phyloP scores from a whole-genome alignment of 352 stramenopile genomes.

The Thraustochytrium sp. region DNA sequence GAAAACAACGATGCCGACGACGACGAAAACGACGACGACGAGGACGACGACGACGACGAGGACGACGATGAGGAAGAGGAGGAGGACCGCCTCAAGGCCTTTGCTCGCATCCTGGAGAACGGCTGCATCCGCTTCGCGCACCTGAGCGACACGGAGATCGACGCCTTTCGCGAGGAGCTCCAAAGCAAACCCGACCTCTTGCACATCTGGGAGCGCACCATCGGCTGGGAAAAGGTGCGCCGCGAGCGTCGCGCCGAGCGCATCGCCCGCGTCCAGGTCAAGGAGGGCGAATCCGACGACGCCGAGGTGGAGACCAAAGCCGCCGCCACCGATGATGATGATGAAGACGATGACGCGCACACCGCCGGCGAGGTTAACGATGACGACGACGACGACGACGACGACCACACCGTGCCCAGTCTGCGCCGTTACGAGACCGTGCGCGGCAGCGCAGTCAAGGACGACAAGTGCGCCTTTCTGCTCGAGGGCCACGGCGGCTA shows the following conservation, averaged over 20 bases:
- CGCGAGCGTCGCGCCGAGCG: background rate
- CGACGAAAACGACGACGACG: background rate
- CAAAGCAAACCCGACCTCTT: background rate
- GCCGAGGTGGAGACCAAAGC: background rate
- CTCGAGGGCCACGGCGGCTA: conserved; percentile 28
- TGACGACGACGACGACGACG: conserved; percentile 11
- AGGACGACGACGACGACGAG: conserved; percentile 28
- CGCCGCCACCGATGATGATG: background rate
- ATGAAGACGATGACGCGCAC: background rate
- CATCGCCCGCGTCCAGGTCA: background rate
- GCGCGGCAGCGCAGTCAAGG: conserved; percentile 10
- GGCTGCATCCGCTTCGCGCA: conserved; percentile 17
- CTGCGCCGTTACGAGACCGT: conserved; percentile 11
- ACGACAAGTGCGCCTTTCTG: background rate
- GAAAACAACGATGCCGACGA: conserved; percentile 28
- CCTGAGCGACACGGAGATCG: conserved; percentile 23
- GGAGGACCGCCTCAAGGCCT: background rate
- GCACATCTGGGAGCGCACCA: background rate
- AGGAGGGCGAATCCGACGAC: background rate
- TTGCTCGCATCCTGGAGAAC: conserved; percentile 8
- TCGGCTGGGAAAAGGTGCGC: conserved; percentile 2
- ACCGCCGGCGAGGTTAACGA: background rate
- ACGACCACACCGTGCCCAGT: background rate
- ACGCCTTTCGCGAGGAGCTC: background rate
- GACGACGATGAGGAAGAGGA: conserved; percentile 29